Base-by-base conservation (phyloP, 2,329 filamentous ascomycete genomes). In the Emydomyces testavorans region DNA sequence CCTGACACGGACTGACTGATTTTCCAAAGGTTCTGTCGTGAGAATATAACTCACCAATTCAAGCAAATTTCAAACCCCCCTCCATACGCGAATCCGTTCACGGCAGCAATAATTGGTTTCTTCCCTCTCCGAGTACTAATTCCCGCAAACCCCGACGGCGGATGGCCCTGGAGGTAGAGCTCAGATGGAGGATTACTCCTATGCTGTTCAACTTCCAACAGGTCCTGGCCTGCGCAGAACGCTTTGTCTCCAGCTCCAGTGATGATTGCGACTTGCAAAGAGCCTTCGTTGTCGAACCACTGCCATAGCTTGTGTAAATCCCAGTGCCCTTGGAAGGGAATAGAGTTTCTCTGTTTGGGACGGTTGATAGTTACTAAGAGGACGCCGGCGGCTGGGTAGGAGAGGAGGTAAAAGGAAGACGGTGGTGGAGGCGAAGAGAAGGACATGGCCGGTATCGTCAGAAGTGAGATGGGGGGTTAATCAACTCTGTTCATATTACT, bases 51-150 rank as follows among this genome's bases (percentile, higher is more conserved):
- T 29, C 59, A 76, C 73, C 83, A 85, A 84, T 95, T 95, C 76
- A 96, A 83, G 49, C 89, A 87, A 63, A 88, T 86, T 69, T 90
- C 85, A 66, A 84, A 80, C 2, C 83, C 85, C 43, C 85, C 85
- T 32, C 85, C 85, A 29, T 85, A 72, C 37, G 82, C 84, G 24
- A 83, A 69, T 1, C 85, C 85, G 59, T 88, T 85, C n/a, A 89
- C 81, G 0, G 85, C 85, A 1, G 80, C 82, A 21, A 90, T 73
- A 40, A 90, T 72, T 1, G 85, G 85, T 59, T 90, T 90, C 65
- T 77, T 79, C 0, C 79, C 78, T 10, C 62, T 61, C 10, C 79
- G 66, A 34, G 73, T 65, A 34, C 73, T 76, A 11, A 82, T 58
- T 0, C 76, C 78, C 31, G 66, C 71, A 56, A 79, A 77, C 0